Percentiles rank a stretch among this genome's conserved stretches.
These are phyloP conservation scores for Deinandra increscens DNA, from an alignment of 129 eudicot species.

Conservation along the genomic window DNA sequence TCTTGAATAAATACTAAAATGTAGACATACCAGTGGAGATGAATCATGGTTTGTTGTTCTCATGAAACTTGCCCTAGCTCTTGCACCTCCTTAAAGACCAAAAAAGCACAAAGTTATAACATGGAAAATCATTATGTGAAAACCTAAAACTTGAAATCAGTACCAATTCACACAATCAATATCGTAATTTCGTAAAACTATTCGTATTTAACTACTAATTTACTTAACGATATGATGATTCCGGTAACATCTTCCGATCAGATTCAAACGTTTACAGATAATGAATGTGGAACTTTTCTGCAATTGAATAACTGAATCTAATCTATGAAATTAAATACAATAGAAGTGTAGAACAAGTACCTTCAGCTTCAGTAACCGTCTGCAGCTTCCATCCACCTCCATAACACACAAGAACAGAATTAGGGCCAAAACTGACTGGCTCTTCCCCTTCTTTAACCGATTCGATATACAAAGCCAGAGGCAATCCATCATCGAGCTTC, in stretches of 20 bases:
- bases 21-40: constrained; percentile 31
- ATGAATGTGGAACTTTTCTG: neutral
- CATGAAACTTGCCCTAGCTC: constrained; percentile 25
- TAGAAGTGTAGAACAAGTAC: constrained; percentile 29
- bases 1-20: neutral
- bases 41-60: constrained; percentile 28
- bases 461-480: constrained; percentile 60
- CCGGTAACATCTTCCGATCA: neutral
- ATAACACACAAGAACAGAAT: constrained; percentile 49
- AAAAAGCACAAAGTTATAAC: constrained; percentile 16
- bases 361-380: constrained; percentile 53
- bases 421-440: constrained; percentile 77
- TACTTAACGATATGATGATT: neutral
- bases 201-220: neutral
- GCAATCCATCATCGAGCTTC: constrained; percentile 40
- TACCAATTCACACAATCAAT: neutral
- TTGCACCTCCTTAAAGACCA: constrained; percentile 31
- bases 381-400: constrained; percentile 79
- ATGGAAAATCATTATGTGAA: neutral
- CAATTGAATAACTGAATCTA: neutral
- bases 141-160: neutral
- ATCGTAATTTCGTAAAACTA: constrained; percentile 4
- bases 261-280: neutral
- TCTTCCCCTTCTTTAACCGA: constrained; percentile 78
- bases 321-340: neutral